Conservation (phyloP, 108 stramenopile species). For the Nitzschia palea region DNA sequence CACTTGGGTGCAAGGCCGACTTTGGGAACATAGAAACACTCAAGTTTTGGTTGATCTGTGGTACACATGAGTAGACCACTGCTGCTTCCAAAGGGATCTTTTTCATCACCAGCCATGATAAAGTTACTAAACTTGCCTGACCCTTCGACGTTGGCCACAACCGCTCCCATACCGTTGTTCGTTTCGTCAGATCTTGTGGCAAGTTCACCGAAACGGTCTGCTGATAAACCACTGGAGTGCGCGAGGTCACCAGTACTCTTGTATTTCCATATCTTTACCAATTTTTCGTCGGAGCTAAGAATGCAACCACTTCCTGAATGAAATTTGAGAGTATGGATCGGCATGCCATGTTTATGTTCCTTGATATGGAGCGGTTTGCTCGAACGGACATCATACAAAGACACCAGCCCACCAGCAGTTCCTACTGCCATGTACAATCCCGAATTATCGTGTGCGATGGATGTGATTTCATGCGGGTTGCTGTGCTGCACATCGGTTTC, state of each 20-base stretch:
- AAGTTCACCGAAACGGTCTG: conserved; percentile 7
- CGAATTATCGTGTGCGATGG: conserved; percentile 79
- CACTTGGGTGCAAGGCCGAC: conserved; percentile 96
- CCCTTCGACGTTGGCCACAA: conserved; percentile 94
- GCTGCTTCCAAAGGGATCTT: conserved; percentile 67
- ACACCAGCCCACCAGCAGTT: conserved; percentile 87
- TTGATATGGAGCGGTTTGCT: conserved; percentile 84
- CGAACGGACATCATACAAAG: conserved; percentile 94
- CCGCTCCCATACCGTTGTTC: conserved; percentile 61
- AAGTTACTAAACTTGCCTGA: conserved; percentile 90
- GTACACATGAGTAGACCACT: conserved; percentile 95
- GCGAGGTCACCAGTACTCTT: conserved; percentile 54
- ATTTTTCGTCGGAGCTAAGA: conserved; percentile 88
- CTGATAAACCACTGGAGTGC: conserved; percentile 2
- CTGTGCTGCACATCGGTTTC: conserved; percentile 23
- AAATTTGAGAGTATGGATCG: conserved; percentile 90
- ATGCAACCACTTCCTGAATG: conserved; percentile 79
- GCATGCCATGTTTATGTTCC: conserved; percentile 96
- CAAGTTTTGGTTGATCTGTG: conserved; percentile 92
- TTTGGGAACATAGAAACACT: conserved; percentile 93
- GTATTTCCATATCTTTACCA: conserved; percentile 94
- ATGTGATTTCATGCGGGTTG: conserved; percentile 74
- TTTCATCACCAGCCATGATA: conserved; percentile 83
- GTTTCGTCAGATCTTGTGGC: conserved; percentile 20
- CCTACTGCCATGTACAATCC: conserved; percentile 93